A percentile compares a stretch with the other conserved stretches of the same genome.
Conservation (phyloP, 1,139 yeast genomes). For the Schwanniomyces etchellsii region DNA sequence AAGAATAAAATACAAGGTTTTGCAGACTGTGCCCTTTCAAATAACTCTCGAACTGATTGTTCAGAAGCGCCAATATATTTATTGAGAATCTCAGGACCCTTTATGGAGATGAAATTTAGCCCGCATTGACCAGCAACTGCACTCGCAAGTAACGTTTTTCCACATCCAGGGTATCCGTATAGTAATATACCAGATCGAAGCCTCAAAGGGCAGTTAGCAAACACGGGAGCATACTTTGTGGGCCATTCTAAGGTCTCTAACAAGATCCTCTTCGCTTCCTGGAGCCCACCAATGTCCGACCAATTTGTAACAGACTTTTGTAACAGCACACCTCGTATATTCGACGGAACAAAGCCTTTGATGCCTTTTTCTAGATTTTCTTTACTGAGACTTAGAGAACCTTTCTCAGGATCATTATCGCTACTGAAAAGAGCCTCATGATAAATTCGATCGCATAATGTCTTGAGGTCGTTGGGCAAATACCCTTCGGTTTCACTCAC, state of each 20-base stretch:
- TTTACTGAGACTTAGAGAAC: constrained; percentile 12
- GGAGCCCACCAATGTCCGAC: constrained; percentile 86
- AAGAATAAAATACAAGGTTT: constrained; percentile 91
- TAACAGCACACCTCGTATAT: constrained; percentile 79
- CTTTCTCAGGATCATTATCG: constrained; percentile 10
- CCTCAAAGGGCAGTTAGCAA: constrained; percentile 80
- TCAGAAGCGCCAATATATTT: constrained; percentile 98
- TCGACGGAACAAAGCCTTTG: constrained; percentile 69
- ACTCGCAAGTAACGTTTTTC: constrained; percentile 87
- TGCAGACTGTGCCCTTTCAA: constrained; percentile 91
- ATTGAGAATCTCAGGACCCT: constrained; percentile 94
- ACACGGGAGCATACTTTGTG: constrained; percentile 89
- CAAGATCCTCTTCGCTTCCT: constrained; percentile 67
- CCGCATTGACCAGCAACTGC: constrained; percentile 97
- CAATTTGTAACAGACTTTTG: constrained; percentile 74
- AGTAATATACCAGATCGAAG: constrained; percentile 83
- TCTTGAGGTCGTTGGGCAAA: constrained; percentile 74
- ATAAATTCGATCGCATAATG: constrained; percentile 66
- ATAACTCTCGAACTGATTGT: constrained; percentile 86
- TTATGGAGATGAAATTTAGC: constrained; percentile 83
- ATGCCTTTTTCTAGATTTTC: constrained; percentile 52
- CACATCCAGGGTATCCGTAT: constrained; percentile 98
- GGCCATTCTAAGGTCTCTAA: constrained; percentile 97
- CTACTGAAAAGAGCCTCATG: constrained; percentile 52
- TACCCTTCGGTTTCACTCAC: constrained; percentile 85